Base-by-base conservation (phyloP, 1,284 basidiomycete genomes). In the Erythrobasidium hasegawianum region DNA sequence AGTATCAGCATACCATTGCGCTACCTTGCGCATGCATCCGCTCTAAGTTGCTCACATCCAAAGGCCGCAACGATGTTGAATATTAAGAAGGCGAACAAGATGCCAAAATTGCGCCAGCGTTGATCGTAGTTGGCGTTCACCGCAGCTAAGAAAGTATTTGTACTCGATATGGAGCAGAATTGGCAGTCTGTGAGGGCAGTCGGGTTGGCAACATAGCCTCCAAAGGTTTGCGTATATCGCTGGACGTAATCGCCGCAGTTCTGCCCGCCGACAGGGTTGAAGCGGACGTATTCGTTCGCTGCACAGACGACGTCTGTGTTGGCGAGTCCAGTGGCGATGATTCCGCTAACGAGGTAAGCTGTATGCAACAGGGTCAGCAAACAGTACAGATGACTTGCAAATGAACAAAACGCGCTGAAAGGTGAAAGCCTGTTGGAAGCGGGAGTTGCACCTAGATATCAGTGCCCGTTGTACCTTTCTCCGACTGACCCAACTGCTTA, bases 71-170 rank as follows among this genome's bases (percentile, higher is more conserved):
- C 56, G 13, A 76, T 58, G 70, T 89, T 88, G 78, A 88, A 83
- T 16, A 79, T 71, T 69, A 86, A 81, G 77, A 83, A 89, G 0
- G 78, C 84, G 73, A 81, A 82, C 67, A 61, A 11, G 47, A 59
- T 16, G 57, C 18, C 22, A 71, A 50, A 64, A 71, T 75, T 69
- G 29, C 71, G 52, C 71, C 72, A 76, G 59, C 71, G 80, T 68
- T 85, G 74, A 26, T 71, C 72, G 68, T 84, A 87, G 69, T 75
- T 79, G 68, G 87, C 84, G 61, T 83, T 81, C 76, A 86, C 85
- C 16, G 74, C 71, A 2, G 72, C 76, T 68, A 89, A 78, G 80
- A 84, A 87, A 39, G 80, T 74, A 74, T 87, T 83, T 14, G 85
- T 85, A 1, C 80, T 80, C 4, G 77, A 67, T 64, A 77, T 71